Evolutionary conservation across 1,284 basidiomycete species (phyloP), one percentile per base, ranked within the genome.

Genomic region (Sanghuangporus baumii): DNA sequence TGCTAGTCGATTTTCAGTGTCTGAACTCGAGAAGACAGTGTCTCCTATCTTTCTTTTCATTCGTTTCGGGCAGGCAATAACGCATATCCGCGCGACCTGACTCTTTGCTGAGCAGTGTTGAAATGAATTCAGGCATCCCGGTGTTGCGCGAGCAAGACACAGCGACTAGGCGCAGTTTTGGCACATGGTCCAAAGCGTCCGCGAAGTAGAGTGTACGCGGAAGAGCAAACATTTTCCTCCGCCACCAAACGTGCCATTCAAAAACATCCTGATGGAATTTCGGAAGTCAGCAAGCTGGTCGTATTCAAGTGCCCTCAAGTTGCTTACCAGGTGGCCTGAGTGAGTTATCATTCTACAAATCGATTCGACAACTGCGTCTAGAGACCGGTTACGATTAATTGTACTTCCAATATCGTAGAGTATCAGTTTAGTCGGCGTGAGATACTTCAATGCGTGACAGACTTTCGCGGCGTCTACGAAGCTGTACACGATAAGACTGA

Each of bases 401-500:
- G 47, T 50, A 31, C 57, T 59, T 14, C 57, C 52, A 9, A 59
- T 26, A 34, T 59, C 57, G 37, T 50, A 46, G 9, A 66, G 20
- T 20, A 66, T 54, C 12, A 66, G 18, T 20, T 54, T 56, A 3
- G 47, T 47, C 11, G 63, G 60, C 40, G 59, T 58, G 47, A 64
- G 40, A 14, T 16, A 16, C 5, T 9, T 18, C 14, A 66, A 36
- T 9, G 63, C 56, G 1, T 40, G 38, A 47, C 63, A 64, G 23
- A 64, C 40, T 31, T 51, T 51, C 20, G 37, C 59, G 14, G 62
- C 43, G 12, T 59, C 51, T 3, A 37, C 51, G 0, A n/a, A 50
- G 14, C 55, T 43, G 34, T 64, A 69, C 7, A 72, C 54, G 11
- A 58, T 57, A 5, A 72, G 59, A 6, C 66, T 62, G 14, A 73